phyloP scores from a whole-genome alignment of 208 protist genomes.

The Leishmania major region DNA sequence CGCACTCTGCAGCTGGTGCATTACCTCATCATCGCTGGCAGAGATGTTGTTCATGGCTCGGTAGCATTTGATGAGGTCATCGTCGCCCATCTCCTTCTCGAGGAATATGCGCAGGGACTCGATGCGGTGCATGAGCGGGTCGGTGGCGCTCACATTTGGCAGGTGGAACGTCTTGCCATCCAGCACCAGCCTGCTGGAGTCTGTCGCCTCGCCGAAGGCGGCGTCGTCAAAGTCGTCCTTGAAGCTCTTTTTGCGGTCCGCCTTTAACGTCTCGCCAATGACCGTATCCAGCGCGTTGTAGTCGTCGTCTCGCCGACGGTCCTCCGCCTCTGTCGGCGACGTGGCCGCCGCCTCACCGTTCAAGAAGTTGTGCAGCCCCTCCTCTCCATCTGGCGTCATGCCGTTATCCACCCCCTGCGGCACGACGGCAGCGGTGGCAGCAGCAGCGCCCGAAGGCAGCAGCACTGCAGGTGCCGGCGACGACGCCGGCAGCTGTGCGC shows the following conservation, averaged over 20 bases:
- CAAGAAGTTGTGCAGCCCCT: constrained; percentile 60
- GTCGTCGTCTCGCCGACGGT: constrained; percentile 53
- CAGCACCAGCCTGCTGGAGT: constrained; percentile 79
- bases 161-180: constrained; percentile 90
- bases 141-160: constrained; percentile 71
- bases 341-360: constrained; percentile 58
- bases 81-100: constrained; percentile 81
- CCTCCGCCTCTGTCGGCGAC: constrained; percentile 33
- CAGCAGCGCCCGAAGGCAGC: not conserved
- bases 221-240: constrained; percentile 77
- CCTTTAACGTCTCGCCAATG: constrained; percentile 58
- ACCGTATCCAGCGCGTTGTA: constrained; percentile 72
- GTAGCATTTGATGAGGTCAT: constrained; percentile 72
- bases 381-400: constrained; percentile 50
- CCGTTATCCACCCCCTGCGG: constrained; percentile 5
- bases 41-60: constrained; percentile 78
- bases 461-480: not conserved
- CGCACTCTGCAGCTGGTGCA: constrained; percentile 59
- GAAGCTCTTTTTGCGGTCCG: constrained; percentile 3
- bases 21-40: constrained; percentile 73
- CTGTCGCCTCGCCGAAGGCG: constrained; percentile 42
- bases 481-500: not conserved
- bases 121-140: constrained; percentile 91
- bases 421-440: not conserved
- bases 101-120: constrained; percentile 91